Evolutionary conservation across 352 stramenopile genomes (phyloP), one percentile per base, ranked within the genome.

Genomic region (Lagenidium sp.): DNA sequence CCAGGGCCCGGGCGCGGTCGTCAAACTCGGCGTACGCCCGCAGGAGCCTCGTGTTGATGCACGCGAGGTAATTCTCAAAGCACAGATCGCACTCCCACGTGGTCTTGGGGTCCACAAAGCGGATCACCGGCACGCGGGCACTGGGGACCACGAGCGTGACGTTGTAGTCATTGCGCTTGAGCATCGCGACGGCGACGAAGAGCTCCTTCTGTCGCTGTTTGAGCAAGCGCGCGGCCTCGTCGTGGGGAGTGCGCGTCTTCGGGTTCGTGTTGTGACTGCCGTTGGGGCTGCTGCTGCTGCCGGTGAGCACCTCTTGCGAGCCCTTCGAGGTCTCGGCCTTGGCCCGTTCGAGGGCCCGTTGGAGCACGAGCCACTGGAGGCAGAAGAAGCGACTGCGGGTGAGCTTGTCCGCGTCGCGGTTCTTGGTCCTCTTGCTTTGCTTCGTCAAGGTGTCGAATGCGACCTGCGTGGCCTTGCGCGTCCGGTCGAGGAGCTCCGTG

Each of bases 1-100:
- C 96, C 6, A 99, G 54, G 20, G 85, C 59, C 2, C 89, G 83
- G 18, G 76, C 78, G 29, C 83, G 77, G 15, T 77, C 57, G 45
- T 95, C 83, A n/a, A 78, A 72, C 15, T 55, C 41, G 20, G 74
- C 82, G 40, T 95, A 95, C 2, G 76, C 60, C 12, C 80, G 80
- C 50, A 95, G 50, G 16, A 95, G 61, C 25, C 67, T 57, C 18
- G 83, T 94, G 46, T 95, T 95, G 35, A 80, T 62, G 4, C 65
- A 82, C 41, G 79, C 78, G 35, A 91, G 51, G 28, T 84, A 66
- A 49, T 94, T 94, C 11, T 83, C 79, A 40, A 94, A 86, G 60
- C 82, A 90, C 53, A 94, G 35, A 36, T 94, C 82, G 41, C 77
- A 88, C 25, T 94, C 79, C 2, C 86, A 50, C 15, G 59, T 57